phyloP scores from a whole-genome alignment of 805 yeast species.

The Starmerella stellata region DNA sequence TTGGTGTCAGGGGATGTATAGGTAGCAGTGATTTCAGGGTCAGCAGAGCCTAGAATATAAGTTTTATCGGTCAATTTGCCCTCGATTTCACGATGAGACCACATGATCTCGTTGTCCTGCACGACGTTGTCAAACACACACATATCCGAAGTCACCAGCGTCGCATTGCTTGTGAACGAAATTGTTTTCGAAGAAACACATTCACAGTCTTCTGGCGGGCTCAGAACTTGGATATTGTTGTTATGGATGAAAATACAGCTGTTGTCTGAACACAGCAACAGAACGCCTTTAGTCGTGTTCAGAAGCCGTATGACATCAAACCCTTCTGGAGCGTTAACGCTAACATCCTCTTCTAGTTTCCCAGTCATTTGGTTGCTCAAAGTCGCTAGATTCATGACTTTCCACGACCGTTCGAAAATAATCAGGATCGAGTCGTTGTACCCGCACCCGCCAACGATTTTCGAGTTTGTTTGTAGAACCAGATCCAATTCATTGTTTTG shows the following conservation, averaged over 20 bases:
- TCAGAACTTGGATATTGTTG: constrained; percentile 10
- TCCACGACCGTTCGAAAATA: background rate
- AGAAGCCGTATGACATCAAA: background rate
- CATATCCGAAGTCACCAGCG: background rate
- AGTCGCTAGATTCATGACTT: background rate
- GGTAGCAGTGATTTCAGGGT: constrained; percentile 6
- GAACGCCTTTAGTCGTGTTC: background rate
- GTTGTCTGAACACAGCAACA: constrained; percentile 2
- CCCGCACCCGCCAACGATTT: background rate
- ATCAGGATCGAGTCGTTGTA: background rate
- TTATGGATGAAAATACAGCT: constrained; percentile 1
- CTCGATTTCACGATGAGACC: background rate
- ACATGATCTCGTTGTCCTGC: background rate
- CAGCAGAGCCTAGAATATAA: constrained; percentile 3
- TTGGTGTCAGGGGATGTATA: constrained; percentile 1
- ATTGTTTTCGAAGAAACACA: background rate
- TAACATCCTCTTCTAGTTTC: constrained; percentile 6
- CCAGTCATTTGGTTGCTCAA: background rate
- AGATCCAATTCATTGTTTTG: background rate
- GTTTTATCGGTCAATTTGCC: background rate
- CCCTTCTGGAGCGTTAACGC: constrained; percentile 5
- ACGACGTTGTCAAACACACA: background rate
- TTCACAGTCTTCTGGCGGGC: background rate
- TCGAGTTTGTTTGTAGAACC: background rate
- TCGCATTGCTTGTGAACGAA: background rate